Base-by-base conservation (phyloP, 352 stramenopile genomes). In the Phytophthora citrophthora region DNA sequence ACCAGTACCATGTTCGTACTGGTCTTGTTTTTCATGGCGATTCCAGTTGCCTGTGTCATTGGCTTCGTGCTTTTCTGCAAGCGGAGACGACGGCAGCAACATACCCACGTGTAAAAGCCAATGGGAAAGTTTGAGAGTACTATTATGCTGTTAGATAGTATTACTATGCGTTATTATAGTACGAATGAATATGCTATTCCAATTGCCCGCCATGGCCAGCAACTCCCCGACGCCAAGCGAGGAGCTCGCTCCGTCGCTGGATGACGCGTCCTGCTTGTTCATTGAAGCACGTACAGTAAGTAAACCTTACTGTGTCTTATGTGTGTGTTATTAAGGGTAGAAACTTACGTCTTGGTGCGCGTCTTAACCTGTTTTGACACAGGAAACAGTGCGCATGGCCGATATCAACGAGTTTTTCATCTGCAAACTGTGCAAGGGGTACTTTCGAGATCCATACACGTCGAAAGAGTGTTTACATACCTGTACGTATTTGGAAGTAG, bases 401-500 rank as follows among this genome's bases (percentile, higher is more conserved):
- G 58, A 81, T 34, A 72, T 88, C 27, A 86, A 86, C 51, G 57
- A 77, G 32, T 82, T 88, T 39, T 82, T 90, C 47, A 68, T 81
- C 44, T 95, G 84, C 61, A 72, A 60, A 36, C 43, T 95, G 13
- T 95, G 86, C 66, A 62, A 76, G 10, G 86, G 86, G 11, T 93
- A 93, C 60, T 68, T 91, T 16, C 70, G 74, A 13, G 81, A 92
- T 43, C 76, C 86, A 0, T 84, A 90, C 45, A 89, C 81, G 46
- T 81, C 92, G 43, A 85, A 88, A 41, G 86, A 95, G 66, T 95
- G 86, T 60, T 66, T 90, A 23, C 82, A 93, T 54, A 91, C 86
- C 1, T 95, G 84, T 93, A 74, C 57, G 79, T 63, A 6, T n/a
- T 16, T 3, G 16, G n/a, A 9, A 27, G 11, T 34, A 54, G 26